Base-by-base conservation (phyloP, 495 filamentous ascomycete species). In the Penicillium subrubescens region DNA sequence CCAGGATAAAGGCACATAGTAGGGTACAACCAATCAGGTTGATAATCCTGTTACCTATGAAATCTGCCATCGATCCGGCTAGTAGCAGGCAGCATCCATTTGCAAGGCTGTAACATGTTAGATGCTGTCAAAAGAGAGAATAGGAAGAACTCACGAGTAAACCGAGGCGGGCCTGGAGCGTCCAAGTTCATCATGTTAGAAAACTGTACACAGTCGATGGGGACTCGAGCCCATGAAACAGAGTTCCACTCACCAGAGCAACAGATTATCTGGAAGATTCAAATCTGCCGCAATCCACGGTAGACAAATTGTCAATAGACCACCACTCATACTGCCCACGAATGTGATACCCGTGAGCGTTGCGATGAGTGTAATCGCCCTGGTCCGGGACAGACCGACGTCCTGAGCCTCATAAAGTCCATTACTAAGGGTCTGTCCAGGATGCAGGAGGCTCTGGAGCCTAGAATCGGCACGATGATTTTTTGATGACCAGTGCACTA, bases 11-110 rank as follows among this genome's bases (percentile, higher is more conserved):
- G 21, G 71, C 57, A 11, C 69, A 72, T 14, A 78, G 71, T 0
- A 86, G 64, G 10, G 82, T 73, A 55, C 77, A 77, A 2, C 85
- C 85, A 3, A 73, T 64, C 0, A 87, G 56, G 51, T 80, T 81
- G 21, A 85, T 75, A 8, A 67, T 63, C 31, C 78, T 70, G 35
- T 72, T 72, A 1, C 85, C 85, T 0, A 86, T 61, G 7, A 84
- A 73, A 61, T 88, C 85, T 8, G 84, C 82, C 8, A 86, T 62
- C 5, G 84, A 71, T 8, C 84, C 85, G 8, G 80, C 77, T 12
- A 84, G 63, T 0, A 88, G 74, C 4, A 87, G 79, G 35, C 71
- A 73, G 50, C 80, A 83, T 41, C 83, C 83, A 41, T 75, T 77
- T 6, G 79, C 78, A n/a, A 84, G 75, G 8, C 74, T 74, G 48